phyloP scores from a whole-genome alignment of 2,329 filamentous ascomycete species.

The Lachnellula cervina region DNA sequence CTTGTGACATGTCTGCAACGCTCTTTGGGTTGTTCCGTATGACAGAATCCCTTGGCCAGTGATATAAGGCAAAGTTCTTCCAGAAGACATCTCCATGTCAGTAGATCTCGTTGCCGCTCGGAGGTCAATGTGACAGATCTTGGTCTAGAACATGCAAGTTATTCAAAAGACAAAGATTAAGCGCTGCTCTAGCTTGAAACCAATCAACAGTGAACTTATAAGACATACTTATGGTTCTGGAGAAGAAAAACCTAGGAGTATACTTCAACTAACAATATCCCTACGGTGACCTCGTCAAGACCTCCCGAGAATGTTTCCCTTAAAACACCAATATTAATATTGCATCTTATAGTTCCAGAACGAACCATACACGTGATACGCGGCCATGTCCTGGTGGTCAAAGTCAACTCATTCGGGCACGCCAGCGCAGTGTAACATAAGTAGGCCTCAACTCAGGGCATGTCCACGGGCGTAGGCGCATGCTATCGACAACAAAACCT shows the following conservation, averaged over 20 bases:
- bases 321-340: background rate
- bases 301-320: background rate
- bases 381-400: background rate
- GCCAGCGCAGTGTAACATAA: conserved; percentile 14
- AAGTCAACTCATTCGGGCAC: background rate
- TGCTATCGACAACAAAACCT: conserved; percentile 10
- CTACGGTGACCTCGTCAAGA: background rate
- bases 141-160: no score
- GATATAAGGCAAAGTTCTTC: background rate
- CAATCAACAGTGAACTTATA: no score
- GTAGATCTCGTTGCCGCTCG: background rate
- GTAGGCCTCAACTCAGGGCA: conserved; percentile 9
- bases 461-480: conserved; percentile 6
- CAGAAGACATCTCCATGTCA: background rate
- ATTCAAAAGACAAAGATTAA: no score
- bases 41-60: background rate
- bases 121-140: background rate
- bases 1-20: background rate
- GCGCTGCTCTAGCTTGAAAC: no score
- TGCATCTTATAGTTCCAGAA: background rate
- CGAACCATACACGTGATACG: background rate
- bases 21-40: background rate
- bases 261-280: no score
- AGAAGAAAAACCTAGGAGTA: no score
- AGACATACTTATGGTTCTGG: no score